phyloP scores from a whole-genome alignment of 2,329 filamentous ascomycete species.

The Diplodia sapinea region DNA sequence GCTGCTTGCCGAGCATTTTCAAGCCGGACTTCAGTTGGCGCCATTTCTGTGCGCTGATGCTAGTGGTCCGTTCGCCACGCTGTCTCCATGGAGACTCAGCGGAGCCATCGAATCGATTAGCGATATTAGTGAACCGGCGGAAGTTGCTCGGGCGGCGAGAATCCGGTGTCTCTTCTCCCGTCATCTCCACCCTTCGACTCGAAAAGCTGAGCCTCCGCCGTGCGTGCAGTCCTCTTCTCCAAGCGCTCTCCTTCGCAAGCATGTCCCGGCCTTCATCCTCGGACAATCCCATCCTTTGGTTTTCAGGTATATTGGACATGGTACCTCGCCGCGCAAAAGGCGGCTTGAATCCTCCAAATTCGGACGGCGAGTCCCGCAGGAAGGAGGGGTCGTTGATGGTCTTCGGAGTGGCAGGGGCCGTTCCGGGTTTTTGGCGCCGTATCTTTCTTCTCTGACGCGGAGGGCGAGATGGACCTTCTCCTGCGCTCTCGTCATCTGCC shows the following conservation, averaged over 20 bases:
- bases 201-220: conserved; percentile 31
- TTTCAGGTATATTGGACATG: conserved; percentile 55
- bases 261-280: conserved; percentile 59
- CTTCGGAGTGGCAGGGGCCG: conserved; percentile 69
- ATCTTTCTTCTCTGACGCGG: conserved; percentile 67
- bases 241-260: conserved; percentile 53
- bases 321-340: conserved; percentile 62
- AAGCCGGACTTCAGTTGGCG: conserved; percentile 89
- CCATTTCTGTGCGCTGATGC: conserved; percentile 77
- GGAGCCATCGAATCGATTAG: conserved; percentile 42
- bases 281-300: conserved; percentile 54
- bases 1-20: conserved; percentile 75
- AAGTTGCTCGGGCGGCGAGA: conserved; percentile 52
- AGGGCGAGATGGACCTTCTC: conserved; percentile 61
- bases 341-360: conserved; percentile 49
- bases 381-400: conserved; percentile 57
- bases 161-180: conserved; percentile 41
- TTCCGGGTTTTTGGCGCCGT: conserved; percentile 62
- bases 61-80: conserved; percentile 54
- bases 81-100: conserved; percentile 51
- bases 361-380: conserved; percentile 47
- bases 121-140: conserved; percentile 53
- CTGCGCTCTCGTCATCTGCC: conserved; percentile 82
- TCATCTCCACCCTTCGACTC: conserved; percentile 45
- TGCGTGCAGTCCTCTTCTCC: conserved; percentile 52